Base-by-base conservation (phyloP, 495 filamentous ascomycete genomes). In the Rostrohypoxylon terebratum region DNA sequence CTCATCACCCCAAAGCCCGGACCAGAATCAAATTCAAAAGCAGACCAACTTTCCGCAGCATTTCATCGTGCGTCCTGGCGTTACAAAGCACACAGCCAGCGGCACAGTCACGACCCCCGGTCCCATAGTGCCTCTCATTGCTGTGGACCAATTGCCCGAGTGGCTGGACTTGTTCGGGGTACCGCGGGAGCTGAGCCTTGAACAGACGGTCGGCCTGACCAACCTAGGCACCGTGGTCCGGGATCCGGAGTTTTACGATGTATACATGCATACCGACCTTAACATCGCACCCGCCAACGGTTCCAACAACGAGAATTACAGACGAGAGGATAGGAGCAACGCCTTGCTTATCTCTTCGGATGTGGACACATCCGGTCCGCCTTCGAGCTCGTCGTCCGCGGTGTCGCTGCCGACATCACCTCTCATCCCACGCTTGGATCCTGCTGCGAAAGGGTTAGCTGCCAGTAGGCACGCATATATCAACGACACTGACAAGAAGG, bases 61-160 rank as follows among this genome's bases (percentile, higher is more conserved):
- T 71, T 85, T 82, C 64, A 42, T 86, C 25, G 79, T 81, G 62
- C 77, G 82, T 2, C 81, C 78, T 9, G 54, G 53, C 16, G 47
- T 60, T 21, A 69, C 66, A 1, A 59, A 48, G 20, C 55, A 68
- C 47, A 69, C 66, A 11, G 63, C 59, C 0, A 68, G 66, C 1
- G 76, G 74, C 45, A 53, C 38, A 25, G 28, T 73, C 11, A 66
- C 71, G 8, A 36, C 1, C 1, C 77, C 72, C 0, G 79, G 80
- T 0, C 72, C 78, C 18, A 75, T 83, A 28, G 82, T 85, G 11
- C 84, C 83, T 0, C 79, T 86, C 18, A 75, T 86, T 20, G 75
- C 82, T 0, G 74, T 81, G 10, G 83, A 84, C 63, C 80, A 85
- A 68, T 80, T 87, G 0, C 84, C 82, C 0, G 75, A 74, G 5